These are phyloP conservation scores for Candida morakotiae DNA, from an alignment of 805 yeast genomes.

Conservation along the genomic window DNA sequence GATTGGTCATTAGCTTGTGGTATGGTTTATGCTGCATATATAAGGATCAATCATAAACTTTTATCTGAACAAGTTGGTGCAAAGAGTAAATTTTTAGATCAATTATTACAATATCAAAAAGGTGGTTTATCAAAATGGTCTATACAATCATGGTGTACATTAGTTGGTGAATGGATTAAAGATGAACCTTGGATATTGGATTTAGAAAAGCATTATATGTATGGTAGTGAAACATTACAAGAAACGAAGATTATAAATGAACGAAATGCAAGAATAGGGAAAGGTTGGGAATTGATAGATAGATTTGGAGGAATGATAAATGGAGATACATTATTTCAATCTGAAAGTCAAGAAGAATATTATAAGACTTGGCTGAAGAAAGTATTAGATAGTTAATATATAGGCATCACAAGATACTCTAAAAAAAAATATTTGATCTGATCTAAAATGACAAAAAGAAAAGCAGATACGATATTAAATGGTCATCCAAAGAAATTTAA, in stretches of 20 bases:
- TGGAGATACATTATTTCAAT: slow-evolving; percentile 25
- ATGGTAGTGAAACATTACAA: slow-evolving; percentile 20
- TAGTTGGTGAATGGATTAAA: slow-evolving; percentile 51
- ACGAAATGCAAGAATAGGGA: slow-evolving; percentile 25
- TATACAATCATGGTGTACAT: slow-evolving; percentile 47
- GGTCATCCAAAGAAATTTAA: slow-evolving; percentile 5
- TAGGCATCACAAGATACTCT: slow-evolving; percentile 1
- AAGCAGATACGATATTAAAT: slow-evolving; percentile 4
- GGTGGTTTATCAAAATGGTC: slow-evolving; percentile 51
- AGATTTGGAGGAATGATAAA: slow-evolving; percentile 32
- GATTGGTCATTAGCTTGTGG: slow-evolving; percentile 74
- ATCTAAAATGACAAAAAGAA: slow-evolving; percentile 6
- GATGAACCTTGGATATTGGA: slow-evolving; percentile 62
- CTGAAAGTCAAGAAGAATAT: slow-evolving; percentile 26
- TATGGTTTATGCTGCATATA: slow-evolving; percentile 54
- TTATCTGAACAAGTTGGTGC: slow-evolving; percentile 46
- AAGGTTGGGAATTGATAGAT: slow-evolving; percentile 26
- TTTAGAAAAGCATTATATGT: slow-evolving; percentile 43
- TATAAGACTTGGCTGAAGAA: slow-evolving; percentile 28
- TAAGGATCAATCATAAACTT: slow-evolving; percentile 47
- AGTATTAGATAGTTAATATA: slow-evolving; percentile 7
- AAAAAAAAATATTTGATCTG: background rate
- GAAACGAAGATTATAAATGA: slow-evolving; percentile 19
- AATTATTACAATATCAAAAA: slow-evolving; percentile 48
- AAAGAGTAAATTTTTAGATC: slow-evolving; percentile 43